These are phyloP conservation scores for Centaurea solstitialis DNA, from an alignment of 129 eudicot species.

Conservation along the genomic window DNA sequence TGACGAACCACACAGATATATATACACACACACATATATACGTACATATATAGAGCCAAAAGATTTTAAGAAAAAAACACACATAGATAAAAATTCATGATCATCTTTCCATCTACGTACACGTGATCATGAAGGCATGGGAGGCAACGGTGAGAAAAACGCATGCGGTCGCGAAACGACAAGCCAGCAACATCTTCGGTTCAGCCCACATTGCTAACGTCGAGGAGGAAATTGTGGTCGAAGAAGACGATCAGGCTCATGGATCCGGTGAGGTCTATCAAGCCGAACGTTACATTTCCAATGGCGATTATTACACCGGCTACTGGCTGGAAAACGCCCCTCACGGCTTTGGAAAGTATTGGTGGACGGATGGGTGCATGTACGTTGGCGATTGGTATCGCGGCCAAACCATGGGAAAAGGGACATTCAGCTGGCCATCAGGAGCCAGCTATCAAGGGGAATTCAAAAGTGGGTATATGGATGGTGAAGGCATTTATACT, in stretches of 20 bases:
- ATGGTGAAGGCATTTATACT: constrained; percentile 64
- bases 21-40: neutral
- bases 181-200: constrained; percentile 74
- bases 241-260: neutral
- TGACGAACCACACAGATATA: neutral
- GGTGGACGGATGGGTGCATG: constrained; percentile 81
- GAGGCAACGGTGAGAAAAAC: constrained; percentile 75
- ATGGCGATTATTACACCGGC: constrained; percentile 75
- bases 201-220: constrained; percentile 33
- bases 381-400: constrained; percentile 65
- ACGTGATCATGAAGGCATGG: constrained; percentile 72
- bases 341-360: constrained; percentile 64
- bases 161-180: constrained; percentile 68
- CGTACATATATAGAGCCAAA: neutral
- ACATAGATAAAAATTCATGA: neutral
- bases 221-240: constrained; percentile 22
- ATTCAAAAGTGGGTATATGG: constrained; percentile 75
- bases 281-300: constrained; percentile 53
- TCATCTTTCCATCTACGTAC: neutral
- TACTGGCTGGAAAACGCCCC: constrained; percentile 63
- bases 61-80: neutral
- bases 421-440: constrained; percentile 67
- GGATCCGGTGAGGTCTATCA: constrained; percentile 44
- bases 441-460: constrained; percentile 66
- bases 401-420: constrained; percentile 67